Evolutionary conservation across 2,329 filamentous ascomycete species (phyloP).

Genomic region (Mycosphaerella sp.): DNA sequence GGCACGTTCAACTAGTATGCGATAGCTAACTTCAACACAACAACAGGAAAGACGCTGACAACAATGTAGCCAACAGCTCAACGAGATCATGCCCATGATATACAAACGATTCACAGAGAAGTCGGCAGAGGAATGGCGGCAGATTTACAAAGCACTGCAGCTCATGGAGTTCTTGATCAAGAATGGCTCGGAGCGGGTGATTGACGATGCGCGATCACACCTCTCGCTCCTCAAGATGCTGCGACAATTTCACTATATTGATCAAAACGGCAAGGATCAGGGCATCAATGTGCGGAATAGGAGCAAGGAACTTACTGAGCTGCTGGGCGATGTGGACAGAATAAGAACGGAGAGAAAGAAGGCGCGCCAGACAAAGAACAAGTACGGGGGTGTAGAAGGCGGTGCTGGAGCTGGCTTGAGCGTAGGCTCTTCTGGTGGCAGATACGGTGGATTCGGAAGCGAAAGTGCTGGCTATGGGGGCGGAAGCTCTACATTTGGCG

Average conservation of each 20-base stretch:
- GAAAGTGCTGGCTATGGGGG: constrained; percentile 49
- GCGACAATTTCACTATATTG: constrained; percentile 94
- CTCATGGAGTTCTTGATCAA: constrained; percentile 96
- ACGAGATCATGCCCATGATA: constrained; percentile 99
- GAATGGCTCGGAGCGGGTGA: constrained; percentile 93
- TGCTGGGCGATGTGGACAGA: constrained; percentile 85
- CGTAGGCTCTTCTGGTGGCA: constrained; percentile 48
- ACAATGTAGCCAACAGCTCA: constrained; percentile 71
- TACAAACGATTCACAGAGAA: constrained; percentile 99
- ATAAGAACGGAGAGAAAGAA: constrained; percentile 77
- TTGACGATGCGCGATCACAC: constrained; percentile 93
- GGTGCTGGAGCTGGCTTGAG: constrained; percentile 55
- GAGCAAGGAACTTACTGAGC: constrained; percentile 88
- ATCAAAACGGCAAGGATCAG: constrained; percentile 95
- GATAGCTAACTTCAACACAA: background rate
- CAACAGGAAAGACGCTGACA: constrained; percentile 1
- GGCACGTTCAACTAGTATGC: constrained; percentile 95
- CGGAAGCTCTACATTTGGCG: constrained; percentile 47
- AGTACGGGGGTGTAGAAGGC: constrained; percentile 92
- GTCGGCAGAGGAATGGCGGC: constrained; percentile 94
- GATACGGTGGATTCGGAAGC: constrained; percentile 89
- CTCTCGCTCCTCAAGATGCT: constrained; percentile 96
- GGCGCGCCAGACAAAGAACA: constrained; percentile 80
- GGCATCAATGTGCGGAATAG: constrained; percentile 96
- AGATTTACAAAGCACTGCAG: constrained; percentile 96